Evolutionary conservation across 768 basidiomycete species (phyloP).

Genomic region (Mycena olivaceomarginata): DNA sequence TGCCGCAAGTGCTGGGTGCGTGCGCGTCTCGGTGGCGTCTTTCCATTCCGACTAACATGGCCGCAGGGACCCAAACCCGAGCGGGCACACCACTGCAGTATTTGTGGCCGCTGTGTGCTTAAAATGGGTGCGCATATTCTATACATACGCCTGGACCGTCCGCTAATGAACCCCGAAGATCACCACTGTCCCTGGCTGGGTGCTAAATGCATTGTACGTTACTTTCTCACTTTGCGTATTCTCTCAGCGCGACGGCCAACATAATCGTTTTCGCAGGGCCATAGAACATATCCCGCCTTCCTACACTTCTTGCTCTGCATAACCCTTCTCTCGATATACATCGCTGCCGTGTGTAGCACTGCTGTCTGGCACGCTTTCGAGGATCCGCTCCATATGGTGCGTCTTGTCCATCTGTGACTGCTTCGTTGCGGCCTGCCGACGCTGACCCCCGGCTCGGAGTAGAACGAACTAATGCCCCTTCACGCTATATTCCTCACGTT

Average conservation of each 20-base stretch:
- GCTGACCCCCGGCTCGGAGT: no score
- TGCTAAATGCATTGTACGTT: slow-evolving; percentile 82
- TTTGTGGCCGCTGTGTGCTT: slow-evolving; percentile 86
- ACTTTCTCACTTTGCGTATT: not conserved
- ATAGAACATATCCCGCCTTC: slow-evolving; percentile 90
- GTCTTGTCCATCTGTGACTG: slow-evolving; percentile 43
- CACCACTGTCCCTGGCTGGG: slow-evolving; percentile 94
- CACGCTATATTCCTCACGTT: slow-evolving; percentile 83
- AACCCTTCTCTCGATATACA: slow-evolving; percentile 78
- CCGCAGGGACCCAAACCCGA: slow-evolving; percentile 82
- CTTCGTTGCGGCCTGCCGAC: no score
- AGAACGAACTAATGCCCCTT: slow-evolving; percentile 81
- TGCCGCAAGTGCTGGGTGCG: slow-evolving; percentile 85
- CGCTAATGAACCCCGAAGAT: slow-evolving; percentile 64
- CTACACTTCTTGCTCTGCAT: slow-evolving; percentile 84
- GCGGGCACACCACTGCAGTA: slow-evolving; percentile 85
- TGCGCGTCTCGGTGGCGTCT: not conserved
- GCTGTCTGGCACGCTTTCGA: slow-evolving; percentile 81
- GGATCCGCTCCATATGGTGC: slow-evolving; percentile 77
- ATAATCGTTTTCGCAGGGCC: slow-evolving; percentile 68
- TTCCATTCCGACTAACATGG: not conserved
- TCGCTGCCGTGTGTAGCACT: slow-evolving; percentile 69
- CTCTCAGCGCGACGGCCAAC: no score
- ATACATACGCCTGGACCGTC: slow-evolving; percentile 17
- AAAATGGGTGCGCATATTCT: slow-evolving; percentile 82